Conservation (phyloP, 345 rosid genomes). For the Eucalyptus polyanthemos region DNA sequence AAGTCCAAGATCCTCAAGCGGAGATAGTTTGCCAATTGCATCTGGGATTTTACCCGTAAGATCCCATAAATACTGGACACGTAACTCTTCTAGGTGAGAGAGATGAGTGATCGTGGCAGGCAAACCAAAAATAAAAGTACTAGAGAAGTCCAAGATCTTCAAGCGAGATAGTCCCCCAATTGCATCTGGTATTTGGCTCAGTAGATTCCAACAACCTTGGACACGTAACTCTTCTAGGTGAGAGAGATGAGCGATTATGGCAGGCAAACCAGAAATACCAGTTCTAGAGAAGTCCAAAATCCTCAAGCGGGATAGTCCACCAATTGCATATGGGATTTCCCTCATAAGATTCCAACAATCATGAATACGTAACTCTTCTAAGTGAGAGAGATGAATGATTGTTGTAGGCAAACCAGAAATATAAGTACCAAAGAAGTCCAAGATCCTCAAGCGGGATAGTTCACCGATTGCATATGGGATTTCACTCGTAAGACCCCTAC, state of each 20-base stretch:
- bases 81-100: too few species aligned
- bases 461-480: rapidly evolving
- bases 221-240: too few species aligned
- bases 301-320: too few species aligned
- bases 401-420: rapidly evolving
- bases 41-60: rapidly evolving
- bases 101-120: too few species aligned
- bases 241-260: too few species aligned
- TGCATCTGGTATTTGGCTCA: too few species aligned
- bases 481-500: rapidly evolving
- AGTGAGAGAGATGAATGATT: not conserved
- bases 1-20: too few species aligned
- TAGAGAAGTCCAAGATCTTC: not conserved
- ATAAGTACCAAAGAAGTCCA: rapidly evolving
- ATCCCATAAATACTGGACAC: too few species aligned
- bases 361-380: rapidly evolving
- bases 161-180: too few species aligned
- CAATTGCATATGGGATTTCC: rapidly evolving
- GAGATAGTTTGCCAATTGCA: rapidly evolving
- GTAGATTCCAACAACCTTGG: rapidly evolving
- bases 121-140: rapidly evolving
- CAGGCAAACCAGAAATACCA: too few species aligned
- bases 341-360: rapidly evolving
- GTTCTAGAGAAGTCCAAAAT: too few species aligned
- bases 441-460: too few species aligned